Conservation (phyloP, 345 rosid genomes). For the Sisymbrium altissimum region DNA sequence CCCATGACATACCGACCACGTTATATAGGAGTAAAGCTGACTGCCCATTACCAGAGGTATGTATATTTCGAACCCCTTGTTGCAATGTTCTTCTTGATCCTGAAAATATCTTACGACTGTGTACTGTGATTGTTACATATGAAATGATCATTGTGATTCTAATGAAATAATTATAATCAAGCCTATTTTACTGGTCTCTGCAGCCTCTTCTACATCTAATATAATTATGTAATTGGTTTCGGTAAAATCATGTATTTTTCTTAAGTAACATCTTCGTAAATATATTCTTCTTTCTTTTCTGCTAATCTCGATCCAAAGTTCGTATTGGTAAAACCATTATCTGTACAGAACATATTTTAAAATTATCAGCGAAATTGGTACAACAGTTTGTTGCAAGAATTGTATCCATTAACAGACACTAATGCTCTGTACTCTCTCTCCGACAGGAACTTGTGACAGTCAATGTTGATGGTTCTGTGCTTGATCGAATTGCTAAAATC, state of each 20-base stretch:
- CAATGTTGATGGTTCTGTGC: slow-evolving; percentile 90
- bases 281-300: background rate
- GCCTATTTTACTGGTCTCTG: background rate
- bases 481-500: slow-evolving; percentile 93
- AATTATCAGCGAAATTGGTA: background rate
- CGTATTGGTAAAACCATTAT: background rate
- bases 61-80: slow-evolving; percentile 9
- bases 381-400: background rate
- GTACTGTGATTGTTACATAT: background rate
- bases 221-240: background rate
- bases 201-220: slow-evolving; percentile 2
- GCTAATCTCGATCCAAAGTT: background rate
- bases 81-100: slow-evolving; percentile 15
- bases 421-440: slow-evolving; percentile 17
- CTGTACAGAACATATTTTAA: background rate
- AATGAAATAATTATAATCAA: background rate
- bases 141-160: background rate
- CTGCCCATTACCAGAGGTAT: slow-evolving; percentile 89
- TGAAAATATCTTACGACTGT: slow-evolving; percentile 5
- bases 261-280: background rate
- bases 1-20: slow-evolving; percentile 95
- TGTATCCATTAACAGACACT: background rate
- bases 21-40: slow-evolving; percentile 96
- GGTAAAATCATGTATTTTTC: background rate
- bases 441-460: slow-evolving; percentile 90